Evolutionary conservation across 2,329 filamentous ascomycete genomes (phyloP).

Genomic region (Aspergillus pseudotamarii): DNA sequence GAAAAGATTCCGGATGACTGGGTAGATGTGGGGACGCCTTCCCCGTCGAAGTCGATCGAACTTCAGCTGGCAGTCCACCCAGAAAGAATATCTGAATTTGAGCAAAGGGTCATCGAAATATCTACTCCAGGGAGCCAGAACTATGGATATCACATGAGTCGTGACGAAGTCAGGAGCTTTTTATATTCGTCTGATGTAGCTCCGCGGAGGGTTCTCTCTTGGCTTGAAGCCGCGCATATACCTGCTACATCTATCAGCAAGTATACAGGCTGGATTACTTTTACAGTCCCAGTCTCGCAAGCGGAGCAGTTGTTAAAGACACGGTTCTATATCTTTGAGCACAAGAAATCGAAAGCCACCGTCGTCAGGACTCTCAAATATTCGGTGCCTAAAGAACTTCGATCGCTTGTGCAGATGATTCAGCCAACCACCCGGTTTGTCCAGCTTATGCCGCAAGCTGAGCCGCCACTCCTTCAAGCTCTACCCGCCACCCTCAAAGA

Average conservation of each 20-base stretch:
- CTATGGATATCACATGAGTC: constrained; percentile 66
- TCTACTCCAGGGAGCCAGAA: constrained; percentile 61
- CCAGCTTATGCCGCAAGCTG: constrained; percentile 48
- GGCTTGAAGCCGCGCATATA: constrained; percentile 59
- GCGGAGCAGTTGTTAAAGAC: constrained; percentile 62
- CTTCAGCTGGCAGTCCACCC: constrained; percentile 55
- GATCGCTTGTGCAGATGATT: constrained; percentile 61
- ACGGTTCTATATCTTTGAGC: constrained; percentile 59
- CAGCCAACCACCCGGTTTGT: constrained; percentile 68
- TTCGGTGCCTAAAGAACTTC: constrained; percentile 61
- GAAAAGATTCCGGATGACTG: constrained; percentile 37
- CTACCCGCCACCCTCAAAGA: constrained; percentile 19
- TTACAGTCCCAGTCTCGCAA: constrained; percentile 42
- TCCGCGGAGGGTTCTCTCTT: constrained; percentile 54
- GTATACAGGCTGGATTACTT: constrained; percentile 64
- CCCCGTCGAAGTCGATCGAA: constrained; percentile 45
- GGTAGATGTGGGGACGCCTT: constrained; percentile 29
- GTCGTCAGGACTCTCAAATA: constrained; percentile 62
- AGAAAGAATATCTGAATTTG: constrained; percentile 55
- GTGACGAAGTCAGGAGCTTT: constrained; percentile 59
- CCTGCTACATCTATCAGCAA: constrained; percentile 49
- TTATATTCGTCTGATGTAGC: constrained; percentile 56
- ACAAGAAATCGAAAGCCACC: constrained; percentile 43
- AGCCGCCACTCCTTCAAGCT: constrained; percentile 30
- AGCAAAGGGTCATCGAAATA: constrained; percentile 62